These are phyloP conservation scores for Przewalskia tangutica DNA, from an alignment of 257 asterid species.

Conservation along the genomic window DNA sequence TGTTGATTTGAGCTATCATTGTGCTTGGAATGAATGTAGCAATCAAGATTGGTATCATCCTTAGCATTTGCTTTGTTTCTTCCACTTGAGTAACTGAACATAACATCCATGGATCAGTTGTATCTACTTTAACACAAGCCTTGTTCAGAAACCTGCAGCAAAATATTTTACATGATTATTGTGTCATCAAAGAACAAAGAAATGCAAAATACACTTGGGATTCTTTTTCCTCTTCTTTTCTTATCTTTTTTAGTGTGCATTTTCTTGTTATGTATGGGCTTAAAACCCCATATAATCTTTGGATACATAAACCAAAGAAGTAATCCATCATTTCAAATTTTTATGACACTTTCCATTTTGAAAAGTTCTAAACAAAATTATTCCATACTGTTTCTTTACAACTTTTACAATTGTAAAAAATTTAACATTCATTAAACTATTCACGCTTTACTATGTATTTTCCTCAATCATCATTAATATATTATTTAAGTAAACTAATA, in stretches of 20 bases:
- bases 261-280: background rate
- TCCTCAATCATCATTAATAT: background rate
- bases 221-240: background rate
- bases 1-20: conserved; percentile 59
- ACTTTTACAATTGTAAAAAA: background rate
- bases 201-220: background rate
- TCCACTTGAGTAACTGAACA: conserved; percentile 77
- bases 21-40: conserved; percentile 67
- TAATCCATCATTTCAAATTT: too few species aligned
- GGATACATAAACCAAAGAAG: background rate
- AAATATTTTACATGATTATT: background rate
- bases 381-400: background rate
- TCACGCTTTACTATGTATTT: background rate
- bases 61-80: conserved; percentile 76
- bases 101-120: conserved; percentile 56
- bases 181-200: background rate
- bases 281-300: background rate
- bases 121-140: conserved; percentile 50
- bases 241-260: background rate
- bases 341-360: background rate
- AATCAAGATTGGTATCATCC: conserved; percentile 58
- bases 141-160: conserved; percentile 63
- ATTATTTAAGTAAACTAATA: too few species aligned
- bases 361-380: too few species aligned
- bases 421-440: too few species aligned